A percentile compares a stretch with the other conserved stretches of the same genome.
These are phyloP conservation scores for Lodderomyces pseudojiufengensis DNA, from an alignment of 1,139 yeast species.

Conservation along the genomic window DNA sequence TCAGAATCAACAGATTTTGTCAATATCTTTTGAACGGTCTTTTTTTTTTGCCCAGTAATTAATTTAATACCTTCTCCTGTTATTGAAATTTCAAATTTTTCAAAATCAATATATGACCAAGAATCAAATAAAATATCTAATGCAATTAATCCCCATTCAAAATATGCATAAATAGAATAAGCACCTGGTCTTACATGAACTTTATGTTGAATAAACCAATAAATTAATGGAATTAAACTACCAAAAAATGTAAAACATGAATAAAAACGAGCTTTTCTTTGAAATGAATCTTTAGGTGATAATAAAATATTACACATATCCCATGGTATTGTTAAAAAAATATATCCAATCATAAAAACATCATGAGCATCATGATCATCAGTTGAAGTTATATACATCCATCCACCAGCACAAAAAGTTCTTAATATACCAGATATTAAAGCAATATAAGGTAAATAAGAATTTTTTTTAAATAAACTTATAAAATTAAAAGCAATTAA, in stretches of 20 bases:
- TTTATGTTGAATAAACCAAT: slow-evolving; percentile 90
- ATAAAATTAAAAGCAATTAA: slow-evolving; percentile 61
- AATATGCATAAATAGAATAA: slow-evolving; percentile 87
- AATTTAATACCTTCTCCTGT: slow-evolving; percentile 20
- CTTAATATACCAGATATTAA: slow-evolving; percentile 65
- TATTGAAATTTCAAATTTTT: slow-evolving; percentile 46
- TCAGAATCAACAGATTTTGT: slow-evolving; percentile 44
- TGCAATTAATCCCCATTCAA: slow-evolving; percentile 86
- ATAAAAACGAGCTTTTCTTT: slow-evolving; percentile 45
- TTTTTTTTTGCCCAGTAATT: slow-evolving; percentile 12
- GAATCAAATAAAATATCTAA: slow-evolving; percentile 84
- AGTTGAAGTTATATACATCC: slow-evolving; percentile 96
- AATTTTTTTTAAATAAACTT: slow-evolving; percentile 33
- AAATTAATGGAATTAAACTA: slow-evolving; percentile 73
- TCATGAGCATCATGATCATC: slow-evolving; percentile 98
- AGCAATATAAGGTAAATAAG: slow-evolving; percentile 39
- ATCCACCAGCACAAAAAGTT: slow-evolving; percentile 95
- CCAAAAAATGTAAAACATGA: slow-evolving; percentile 64
- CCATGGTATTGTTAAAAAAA: slow-evolving; percentile 91
- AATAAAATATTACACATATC: slow-evolving; percentile 58
- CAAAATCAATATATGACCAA: slow-evolving; percentile 70
- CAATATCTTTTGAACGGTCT: slow-evolving; percentile 25
- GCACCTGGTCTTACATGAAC: slow-evolving; percentile 90
- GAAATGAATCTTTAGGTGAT: slow-evolving; percentile 47
- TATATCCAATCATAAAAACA: slow-evolving; percentile 87